Conservation (phyloP, 2,329 filamentous ascomycete species). For the Torrubiella hemipterigena region DNA sequence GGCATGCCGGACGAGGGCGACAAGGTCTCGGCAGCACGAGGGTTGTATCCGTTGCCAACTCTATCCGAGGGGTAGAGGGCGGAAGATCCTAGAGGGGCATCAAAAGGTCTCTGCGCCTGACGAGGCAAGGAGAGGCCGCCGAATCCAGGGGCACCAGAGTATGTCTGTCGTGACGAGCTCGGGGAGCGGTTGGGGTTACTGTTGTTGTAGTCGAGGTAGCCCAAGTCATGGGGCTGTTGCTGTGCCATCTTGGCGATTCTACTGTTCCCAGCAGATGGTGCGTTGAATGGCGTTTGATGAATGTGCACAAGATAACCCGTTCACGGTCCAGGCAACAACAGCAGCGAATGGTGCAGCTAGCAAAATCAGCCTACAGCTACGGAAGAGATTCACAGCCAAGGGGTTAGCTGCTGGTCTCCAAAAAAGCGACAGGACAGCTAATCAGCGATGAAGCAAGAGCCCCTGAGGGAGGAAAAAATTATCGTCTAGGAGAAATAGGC, state of each 20-base stretch:
- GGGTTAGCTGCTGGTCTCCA: too few species aligned
- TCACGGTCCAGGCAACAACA: too few species aligned
- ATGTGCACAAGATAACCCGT: too few species aligned
- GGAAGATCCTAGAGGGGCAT: conserved; percentile 50
- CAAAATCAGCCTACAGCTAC: too few species aligned
- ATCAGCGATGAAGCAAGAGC: too few species aligned
- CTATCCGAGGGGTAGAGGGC: conserved; percentile 62
- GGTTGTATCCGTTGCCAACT: conserved; percentile 44
- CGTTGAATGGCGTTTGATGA: too few species aligned
- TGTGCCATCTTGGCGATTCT: conserved; percentile 20
- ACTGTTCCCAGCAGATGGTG: too few species aligned
- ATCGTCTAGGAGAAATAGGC: too few species aligned
- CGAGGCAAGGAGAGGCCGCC: conserved; percentile 31
- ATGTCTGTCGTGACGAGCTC: conserved; percentile 53
- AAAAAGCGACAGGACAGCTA: too few species aligned
- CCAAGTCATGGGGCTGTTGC: conserved; percentile 49
- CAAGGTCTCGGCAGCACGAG: conserved; percentile 45
- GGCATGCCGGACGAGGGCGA: conserved; percentile 25
- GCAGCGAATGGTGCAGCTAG: too few species aligned
- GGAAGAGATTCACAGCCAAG: too few species aligned
- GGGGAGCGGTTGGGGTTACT: conserved; percentile 50
- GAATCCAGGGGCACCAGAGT: conserved; percentile 35
- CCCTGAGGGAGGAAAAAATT: too few species aligned
- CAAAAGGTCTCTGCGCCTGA: conserved; percentile 63
- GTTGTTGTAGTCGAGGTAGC: conserved; percentile 57